These are phyloP conservation scores for Zasmidium angulare DNA, from an alignment of 2,329 filamentous ascomycete species.

Conservation along the genomic window DNA sequence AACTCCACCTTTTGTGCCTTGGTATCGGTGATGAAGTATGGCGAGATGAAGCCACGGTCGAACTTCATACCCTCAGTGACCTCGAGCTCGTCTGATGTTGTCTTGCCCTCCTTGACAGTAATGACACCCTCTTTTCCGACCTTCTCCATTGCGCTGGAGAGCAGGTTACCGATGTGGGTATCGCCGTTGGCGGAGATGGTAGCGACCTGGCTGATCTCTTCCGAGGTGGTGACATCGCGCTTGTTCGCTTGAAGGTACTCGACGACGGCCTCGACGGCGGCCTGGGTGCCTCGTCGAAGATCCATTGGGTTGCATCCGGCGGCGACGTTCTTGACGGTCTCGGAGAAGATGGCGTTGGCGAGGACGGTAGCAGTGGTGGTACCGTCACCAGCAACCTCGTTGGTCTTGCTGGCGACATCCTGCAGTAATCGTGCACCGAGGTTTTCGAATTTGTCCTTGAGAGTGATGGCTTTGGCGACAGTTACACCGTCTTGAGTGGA, in stretches of 20 bases:
- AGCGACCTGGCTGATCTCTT: conserved; percentile 95
- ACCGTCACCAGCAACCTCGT: conserved; percentile 97
- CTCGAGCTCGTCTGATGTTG: conserved; percentile 94
- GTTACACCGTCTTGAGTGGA: conserved; percentile 50
- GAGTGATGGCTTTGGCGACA: conserved; percentile 72
- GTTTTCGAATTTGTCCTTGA: conserved; percentile 99
- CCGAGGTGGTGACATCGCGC: conserved; percentile 95
- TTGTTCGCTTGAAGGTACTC: conserved; percentile 94
- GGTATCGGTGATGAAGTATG: conserved; percentile 99
- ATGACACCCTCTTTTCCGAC: conserved; percentile 99
- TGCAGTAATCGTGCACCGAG: conserved; percentile 94
- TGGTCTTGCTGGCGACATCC: conserved; percentile 98
- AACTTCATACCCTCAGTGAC: conserved; percentile 99
- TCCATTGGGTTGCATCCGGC: conserved; percentile 99
- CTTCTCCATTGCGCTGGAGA: conserved; percentile 99
- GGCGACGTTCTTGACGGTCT: conserved; percentile 99
- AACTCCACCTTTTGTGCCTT: conserved; percentile 99
- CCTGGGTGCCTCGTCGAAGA: conserved; percentile 92
- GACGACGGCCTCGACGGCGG: conserved; percentile 91
- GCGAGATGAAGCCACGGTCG: conserved; percentile 96
- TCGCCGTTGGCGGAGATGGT: conserved; percentile 99
- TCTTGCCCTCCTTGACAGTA: conserved; percentile 99
- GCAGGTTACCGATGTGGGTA: conserved; percentile 88
- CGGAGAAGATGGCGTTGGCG: conserved; percentile 96
- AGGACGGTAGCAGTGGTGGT: conserved; percentile 98